phyloP scores from a whole-genome alignment of 192 early-diverging fungal species.

The Podila epicladia region DNA sequence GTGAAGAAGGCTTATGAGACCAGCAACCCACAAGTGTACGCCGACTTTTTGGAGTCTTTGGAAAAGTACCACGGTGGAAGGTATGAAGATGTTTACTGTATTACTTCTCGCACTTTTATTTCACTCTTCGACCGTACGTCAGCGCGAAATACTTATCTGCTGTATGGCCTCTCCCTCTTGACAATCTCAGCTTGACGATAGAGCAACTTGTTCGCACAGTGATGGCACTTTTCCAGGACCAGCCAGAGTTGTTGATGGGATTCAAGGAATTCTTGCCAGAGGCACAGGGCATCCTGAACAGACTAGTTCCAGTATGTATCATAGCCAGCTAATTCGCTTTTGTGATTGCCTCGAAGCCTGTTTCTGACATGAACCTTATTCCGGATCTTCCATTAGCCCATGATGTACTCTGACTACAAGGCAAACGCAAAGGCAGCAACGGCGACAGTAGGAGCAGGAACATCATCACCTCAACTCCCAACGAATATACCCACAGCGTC shows the following conservation, averaged over 20 bases:
- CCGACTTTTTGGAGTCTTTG: constrained; percentile 26
- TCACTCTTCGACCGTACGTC: neutral
- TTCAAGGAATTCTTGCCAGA: constrained; percentile 51
- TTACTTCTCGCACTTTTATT: neutral
- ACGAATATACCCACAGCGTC: constrained; percentile 6
- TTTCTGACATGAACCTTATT: neutral
- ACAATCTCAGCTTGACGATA: constrained; percentile 17
- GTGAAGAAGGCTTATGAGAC: constrained; percentile 50
- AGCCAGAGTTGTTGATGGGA: constrained; percentile 46
- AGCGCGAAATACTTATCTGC: neutral
- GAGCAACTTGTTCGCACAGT: constrained; percentile 43
- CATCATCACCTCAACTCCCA: neutral
- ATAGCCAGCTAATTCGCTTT: neutral
- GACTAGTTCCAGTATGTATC: constrained; percentile 38
- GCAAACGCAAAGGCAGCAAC: neutral
- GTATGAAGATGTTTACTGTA: constrained; percentile 5
- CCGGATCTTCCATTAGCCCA: constrained; percentile 15
- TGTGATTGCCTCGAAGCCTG: neutral
- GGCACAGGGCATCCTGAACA: constrained; percentile 42
- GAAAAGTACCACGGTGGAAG: constrained; percentile 38
- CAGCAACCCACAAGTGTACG: constrained; percentile 35
- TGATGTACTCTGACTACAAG: constrained; percentile 51
- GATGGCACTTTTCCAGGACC: constrained; percentile 50
- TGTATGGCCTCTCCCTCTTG: neutral
- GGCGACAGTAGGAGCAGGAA: neutral